Evolutionary conservation across 208 protist genomes (phyloP), one percentile per base, ranked within the genome.

Genomic region (Crithidia sp.): DNA sequence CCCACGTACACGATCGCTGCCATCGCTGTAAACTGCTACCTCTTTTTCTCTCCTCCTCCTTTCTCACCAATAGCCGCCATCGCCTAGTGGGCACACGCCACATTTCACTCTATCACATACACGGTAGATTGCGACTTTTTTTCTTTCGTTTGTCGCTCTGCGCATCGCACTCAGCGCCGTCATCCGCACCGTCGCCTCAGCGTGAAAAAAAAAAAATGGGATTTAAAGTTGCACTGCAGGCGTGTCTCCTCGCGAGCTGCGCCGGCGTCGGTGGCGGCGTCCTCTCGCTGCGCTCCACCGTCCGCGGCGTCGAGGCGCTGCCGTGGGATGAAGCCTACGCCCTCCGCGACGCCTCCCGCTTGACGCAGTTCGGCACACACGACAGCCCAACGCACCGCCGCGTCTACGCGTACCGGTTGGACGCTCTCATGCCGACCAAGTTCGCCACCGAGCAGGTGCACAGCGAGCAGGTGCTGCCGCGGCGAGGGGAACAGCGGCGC

Each of bases 321-420:
- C 53, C 70, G 3, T 52, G 14, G 28, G 62, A 47, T 8, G 66
- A 69, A 41, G 71, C 71, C 39, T 63, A 69, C 40, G 47, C 13
- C 0, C 43, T 63, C 49, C 63, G 54, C 39, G 57, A 67, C 39
- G 16, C 39, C 28, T 77, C 56, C 4, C 17, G 50, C 53, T 53
- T 60, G 4, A 70, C 67, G n/a, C 45, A 36, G n/a, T 19, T 62
- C 2, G 53, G 41, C 16, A 28, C 50, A 16, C 45, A 2, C 3
- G 68, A 67, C 64, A 39, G 16, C 52, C 64, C 64, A 2, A 55
- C 64, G 6, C 70, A 71, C 49, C 19, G 45, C 5, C 53, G 66
- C 4, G 44, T 78, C 10, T 71, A 66, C 44, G 73, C 70, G 12
- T 84, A 77, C 79, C 67, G 70, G 19, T 17, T 69, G 4, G 63